A percentile compares a stretch with the other conserved stretches of the same genome.
These are phyloP conservation scores for Dunaliella salina DNA, from an alignment of 163 green algal species.

Conservation along the genomic window DNA sequence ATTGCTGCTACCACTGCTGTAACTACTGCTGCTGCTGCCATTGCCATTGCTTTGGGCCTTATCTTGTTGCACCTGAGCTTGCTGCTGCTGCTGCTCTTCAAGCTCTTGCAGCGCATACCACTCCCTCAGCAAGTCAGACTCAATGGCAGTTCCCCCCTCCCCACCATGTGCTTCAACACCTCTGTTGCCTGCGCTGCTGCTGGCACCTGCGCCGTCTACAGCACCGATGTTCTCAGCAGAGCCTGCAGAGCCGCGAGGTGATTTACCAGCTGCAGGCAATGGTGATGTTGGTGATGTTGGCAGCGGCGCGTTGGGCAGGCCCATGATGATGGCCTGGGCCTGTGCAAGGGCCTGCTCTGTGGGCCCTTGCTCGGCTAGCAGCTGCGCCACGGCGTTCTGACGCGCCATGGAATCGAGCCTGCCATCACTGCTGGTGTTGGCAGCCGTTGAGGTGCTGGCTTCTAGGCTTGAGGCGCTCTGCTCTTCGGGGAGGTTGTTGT, in stretches of 20 bases:
- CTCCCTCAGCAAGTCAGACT: neutral
- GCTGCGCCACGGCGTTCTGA: neutral
- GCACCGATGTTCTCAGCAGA: neutral
- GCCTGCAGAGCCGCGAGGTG: too few species aligned
- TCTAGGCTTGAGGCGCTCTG: too few species aligned
- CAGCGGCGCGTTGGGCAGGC: neutral
- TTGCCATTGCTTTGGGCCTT: neutral
- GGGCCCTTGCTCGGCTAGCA: neutral
- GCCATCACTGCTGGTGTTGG: neutral
- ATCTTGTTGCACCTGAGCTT: neutral
- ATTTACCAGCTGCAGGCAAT: too few species aligned
- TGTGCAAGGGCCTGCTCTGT: neutral
- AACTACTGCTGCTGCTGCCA: slow-evolving; percentile 7
- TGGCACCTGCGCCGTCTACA: neutral
- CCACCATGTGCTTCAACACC: neutral
- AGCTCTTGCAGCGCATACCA: neutral
- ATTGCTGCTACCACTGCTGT: neutral
- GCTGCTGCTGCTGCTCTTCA: neutral
- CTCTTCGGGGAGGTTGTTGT: too few species aligned
- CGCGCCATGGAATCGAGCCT: neutral
- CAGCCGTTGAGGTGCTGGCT: too few species aligned
- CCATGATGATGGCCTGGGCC: neutral
- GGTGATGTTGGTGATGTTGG: too few species aligned
- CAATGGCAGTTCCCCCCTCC: neutral
- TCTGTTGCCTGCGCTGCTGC: neutral